Conservation (phyloP, 768 basidiomycete genomes). For the Tulasnella sp. region DNA sequence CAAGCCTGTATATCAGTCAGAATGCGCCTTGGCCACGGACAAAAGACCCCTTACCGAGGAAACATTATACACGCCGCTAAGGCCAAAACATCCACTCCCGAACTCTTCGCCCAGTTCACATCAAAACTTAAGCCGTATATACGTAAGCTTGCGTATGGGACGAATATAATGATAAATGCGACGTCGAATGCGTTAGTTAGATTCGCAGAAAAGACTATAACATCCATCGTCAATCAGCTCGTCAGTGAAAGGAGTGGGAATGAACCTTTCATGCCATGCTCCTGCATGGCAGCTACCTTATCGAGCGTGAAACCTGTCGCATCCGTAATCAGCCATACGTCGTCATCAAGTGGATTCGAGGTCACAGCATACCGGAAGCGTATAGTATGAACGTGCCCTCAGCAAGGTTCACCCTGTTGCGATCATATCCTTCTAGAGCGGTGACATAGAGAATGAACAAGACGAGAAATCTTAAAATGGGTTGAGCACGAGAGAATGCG, state of each 20-base stretch:
- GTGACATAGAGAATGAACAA: slow-evolving; percentile 68
- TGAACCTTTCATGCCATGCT: slow-evolving; percentile 79
- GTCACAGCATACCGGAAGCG: slow-evolving; percentile 27
- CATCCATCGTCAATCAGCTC: background rate
- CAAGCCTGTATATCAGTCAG: slow-evolving; percentile 42
- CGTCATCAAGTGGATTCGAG: background rate
- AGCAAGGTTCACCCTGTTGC: slow-evolving; percentile 45
- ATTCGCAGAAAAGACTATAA: slow-evolving; percentile 24
- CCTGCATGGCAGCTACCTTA: slow-evolving; percentile 89
- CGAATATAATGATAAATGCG: slow-evolving; percentile 75
- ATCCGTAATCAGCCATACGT: slow-evolving; percentile 29
- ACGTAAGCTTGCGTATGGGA: slow-evolving; percentile 62
- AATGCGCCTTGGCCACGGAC: background rate
- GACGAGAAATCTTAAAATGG: slow-evolving; percentile 55
- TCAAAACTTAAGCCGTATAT: slow-evolving; percentile 63
- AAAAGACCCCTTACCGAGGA: slow-evolving; percentile 43
- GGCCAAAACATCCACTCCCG: slow-evolving; percentile 75
- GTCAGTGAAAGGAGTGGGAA: background rate
- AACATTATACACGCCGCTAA: slow-evolving; percentile 84
- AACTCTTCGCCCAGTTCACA: slow-evolving; percentile 46
- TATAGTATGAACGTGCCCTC: slow-evolving; percentile 67
- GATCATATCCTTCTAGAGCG: slow-evolving; percentile 62
- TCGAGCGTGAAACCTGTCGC: slow-evolving; percentile 72
- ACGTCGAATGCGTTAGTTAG: slow-evolving; percentile 82
- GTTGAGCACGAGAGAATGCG: slow-evolving; percentile 9